These are phyloP conservation scores for Penicillium bovifimosum DNA, from an alignment of 495 filamentous ascomycete genomes.

Conservation along the genomic window DNA sequence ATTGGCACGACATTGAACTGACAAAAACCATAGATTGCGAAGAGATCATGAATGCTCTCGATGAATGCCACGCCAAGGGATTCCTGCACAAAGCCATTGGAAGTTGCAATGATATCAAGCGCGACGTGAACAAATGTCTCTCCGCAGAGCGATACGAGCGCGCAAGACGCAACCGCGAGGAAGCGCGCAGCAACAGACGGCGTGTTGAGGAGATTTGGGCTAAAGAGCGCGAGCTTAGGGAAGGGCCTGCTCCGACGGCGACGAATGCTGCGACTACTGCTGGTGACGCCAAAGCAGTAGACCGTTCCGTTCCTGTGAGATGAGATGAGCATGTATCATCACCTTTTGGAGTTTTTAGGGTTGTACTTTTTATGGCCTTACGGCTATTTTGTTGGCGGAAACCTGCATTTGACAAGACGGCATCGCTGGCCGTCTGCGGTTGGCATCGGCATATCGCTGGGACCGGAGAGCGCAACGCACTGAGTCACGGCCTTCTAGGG, in stretches of 20 bases:
- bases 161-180: constrained; percentile 68
- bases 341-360: constrained; percentile 16
- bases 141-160: constrained; percentile 69
- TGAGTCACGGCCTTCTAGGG: not conserved
- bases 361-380: not conserved
- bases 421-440: not conserved
- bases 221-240: constrained; percentile 44
- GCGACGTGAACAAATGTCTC: constrained; percentile 75
- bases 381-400: not conserved
- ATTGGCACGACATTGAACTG: not conserved
- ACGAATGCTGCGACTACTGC: constrained; percentile 2
- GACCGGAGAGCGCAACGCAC: not conserved
- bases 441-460: not conserved
- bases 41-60: constrained; percentile 84
- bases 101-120: constrained; percentile 83
- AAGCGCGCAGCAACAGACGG: constrained; percentile 60
- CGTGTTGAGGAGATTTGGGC: constrained; percentile 70
- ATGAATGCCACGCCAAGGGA: constrained; percentile 89
- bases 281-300: constrained; percentile 17
- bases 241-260: not conserved
- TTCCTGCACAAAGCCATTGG: constrained; percentile 85
- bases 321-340: not conserved
- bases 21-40: constrained; percentile 65
- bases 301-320: no score
- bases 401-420: not conserved